Evolutionary conservation across 768 basidiomycete genomes (phyloP), one percentile per base, ranked within the genome.

Genomic region (Leccinum broughii): DNA sequence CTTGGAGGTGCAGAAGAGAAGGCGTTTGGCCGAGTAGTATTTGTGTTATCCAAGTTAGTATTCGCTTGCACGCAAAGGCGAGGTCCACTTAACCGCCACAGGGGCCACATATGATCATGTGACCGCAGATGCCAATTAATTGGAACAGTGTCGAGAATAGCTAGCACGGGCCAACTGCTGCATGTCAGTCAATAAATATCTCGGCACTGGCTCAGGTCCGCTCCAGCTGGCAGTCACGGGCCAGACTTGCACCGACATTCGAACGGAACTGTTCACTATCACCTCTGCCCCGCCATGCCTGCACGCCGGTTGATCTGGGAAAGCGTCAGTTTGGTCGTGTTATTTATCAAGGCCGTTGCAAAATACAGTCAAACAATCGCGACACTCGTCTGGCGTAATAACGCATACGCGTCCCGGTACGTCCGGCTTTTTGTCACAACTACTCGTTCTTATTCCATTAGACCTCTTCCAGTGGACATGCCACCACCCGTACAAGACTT

Each of bases 401-500:
- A 41, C 60, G 59, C 61, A 66, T 56, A 66, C 73, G 70, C 73
- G 70, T 72, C 69, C 17, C 60, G 58, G 56, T 66, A 55, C 44
- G 57, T 30, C 39, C 32, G 9, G 6, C 24, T 17, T 56, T 41
- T 10, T 5, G 4, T 10, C 22, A 13, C 14, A n/a, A 17, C 22
- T 49, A 52, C 24, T 53, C 15, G 9, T 58, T 11, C 34, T 56
- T 8, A 7, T 14, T 6, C 10, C 4, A 24, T 24, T n/a, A 35
- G 30, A 24, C 11, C 37, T 37, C 50, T 3, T 17, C 14, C 48
- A 6, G 13, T 41, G 7, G 26, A 50, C 51, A 76, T 76, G 75
- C 57, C 78, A 3, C 60, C 76, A 4, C 53, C 71, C 2, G 35
- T 72, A 6, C 69, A 75, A 28, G 80, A 81, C 64, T 62, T 73